Conservation (phyloP, 768 basidiomycete genomes). For the Candolleomyces eurysporus region DNA sequence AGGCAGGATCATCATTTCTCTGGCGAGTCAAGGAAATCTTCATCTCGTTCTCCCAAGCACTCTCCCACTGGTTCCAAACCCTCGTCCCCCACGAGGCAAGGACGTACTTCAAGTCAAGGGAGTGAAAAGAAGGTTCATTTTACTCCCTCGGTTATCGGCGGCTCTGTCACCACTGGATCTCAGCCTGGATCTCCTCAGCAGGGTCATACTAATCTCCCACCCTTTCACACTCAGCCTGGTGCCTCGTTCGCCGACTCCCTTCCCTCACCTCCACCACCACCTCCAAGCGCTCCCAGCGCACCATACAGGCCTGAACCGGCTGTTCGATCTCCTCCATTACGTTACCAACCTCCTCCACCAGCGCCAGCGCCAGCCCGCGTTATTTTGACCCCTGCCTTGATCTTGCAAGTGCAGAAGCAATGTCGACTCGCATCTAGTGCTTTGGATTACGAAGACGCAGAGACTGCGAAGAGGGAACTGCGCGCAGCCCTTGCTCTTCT, state of each 20-base stretch:
- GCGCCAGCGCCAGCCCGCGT: conserved; percentile 24
- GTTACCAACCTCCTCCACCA: conserved; percentile 14
- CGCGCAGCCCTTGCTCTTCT: conserved; percentile 68
- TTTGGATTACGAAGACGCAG: conserved; percentile 92
- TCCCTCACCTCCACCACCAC: conserved; percentile 12
- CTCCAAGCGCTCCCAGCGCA: conserved; percentile 6
- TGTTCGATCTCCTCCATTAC: neutral
- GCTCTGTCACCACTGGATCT: conserved; percentile 17
- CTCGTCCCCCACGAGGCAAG: conserved; percentile 6
- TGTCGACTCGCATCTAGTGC: conserved; percentile 91
- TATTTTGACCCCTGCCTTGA: conserved; percentile 61
- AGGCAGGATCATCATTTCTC: conserved; percentile 35
- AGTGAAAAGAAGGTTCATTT: conserved; percentile 48
- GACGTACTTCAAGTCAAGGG: conserved; percentile 28
- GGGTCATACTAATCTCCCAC: conserved; percentile 11
- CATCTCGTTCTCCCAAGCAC: conserved; percentile 14
- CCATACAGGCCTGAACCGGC: neutral
- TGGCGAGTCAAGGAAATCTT: conserved; percentile 27
- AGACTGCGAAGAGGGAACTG: conserved; percentile 83
- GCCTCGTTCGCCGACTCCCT: conserved; percentile 8
- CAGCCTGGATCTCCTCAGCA: conserved; percentile 7
- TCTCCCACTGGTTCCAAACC: conserved; percentile 6
- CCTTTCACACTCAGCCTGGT: neutral
- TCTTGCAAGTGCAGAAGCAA: conserved; percentile 85
- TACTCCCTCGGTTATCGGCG: conserved; percentile 43